Base-by-base conservation (phyloP, 1,284 basidiomycete genomes). In the Trichosporon ovoides region DNA sequence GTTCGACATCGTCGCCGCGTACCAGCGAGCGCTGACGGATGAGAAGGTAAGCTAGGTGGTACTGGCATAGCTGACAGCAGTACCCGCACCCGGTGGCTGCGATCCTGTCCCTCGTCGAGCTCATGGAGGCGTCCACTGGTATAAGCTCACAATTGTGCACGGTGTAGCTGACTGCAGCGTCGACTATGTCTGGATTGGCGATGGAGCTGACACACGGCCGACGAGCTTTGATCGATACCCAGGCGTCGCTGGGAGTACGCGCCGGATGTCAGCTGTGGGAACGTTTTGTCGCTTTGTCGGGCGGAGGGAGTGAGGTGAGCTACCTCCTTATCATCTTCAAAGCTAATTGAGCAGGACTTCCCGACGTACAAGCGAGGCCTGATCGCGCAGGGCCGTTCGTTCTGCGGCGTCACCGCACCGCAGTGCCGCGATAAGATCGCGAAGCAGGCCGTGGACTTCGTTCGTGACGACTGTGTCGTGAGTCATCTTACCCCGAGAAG, bases 401-500 rank as follows among this genome's bases (percentile, higher is more conserved):
- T 77, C 64, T 77, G 75, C 59, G 61, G 68, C 9, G 68, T 74
- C 20, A 76, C 72, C 2, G 90, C 91, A n/a, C 81, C 89, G 53
- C 84, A 87, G 43, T 96, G 91, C 80, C 84, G 94, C 56, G 84
- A 86, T 65, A 93, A 90, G 77, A 98, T 98, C 66, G 90, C 91
- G 37, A 84, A 88, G 65, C 82, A 93, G n/a, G 86, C 89, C 20
- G 83, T 92, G 55, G 88, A 87, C 51, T 98, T 98, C 78, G 89
- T 98, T 72, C 87, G 90, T 73, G 95, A 98, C 70, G 91, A 92
- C 72, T 89, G 88, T 35, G 87, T 94, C 65, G 91, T 90, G 74
- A 68, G 85, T 79, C 7, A 7, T 13, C 14, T 2, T 12, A 31
- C 19, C 3, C 19, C 3, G 24, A 7, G 24, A 28, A 31, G 5